Conservation (phyloP, 805 yeast species). For the Metschnikowia lachancei region DNA sequence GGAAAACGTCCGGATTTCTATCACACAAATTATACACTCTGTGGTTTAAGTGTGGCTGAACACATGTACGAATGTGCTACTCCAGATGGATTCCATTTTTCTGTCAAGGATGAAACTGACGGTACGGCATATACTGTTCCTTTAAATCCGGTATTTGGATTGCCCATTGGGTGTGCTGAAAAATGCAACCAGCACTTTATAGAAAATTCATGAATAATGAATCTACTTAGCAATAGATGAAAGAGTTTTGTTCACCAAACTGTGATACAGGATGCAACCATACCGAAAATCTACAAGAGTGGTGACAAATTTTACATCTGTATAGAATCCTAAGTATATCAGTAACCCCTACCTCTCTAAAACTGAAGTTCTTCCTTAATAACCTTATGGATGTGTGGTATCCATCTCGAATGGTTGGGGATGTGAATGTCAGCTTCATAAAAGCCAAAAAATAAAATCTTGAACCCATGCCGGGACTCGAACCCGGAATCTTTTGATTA, state of each 20-base stretch:
- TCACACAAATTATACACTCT: conserved; percentile 81
- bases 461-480: conserved; percentile 23
- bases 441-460: neutral
- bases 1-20: conserved; percentile 77
- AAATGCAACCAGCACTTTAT: conserved; percentile 18
- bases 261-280: too few species aligned
- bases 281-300: too few species aligned
- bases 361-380: too few species aligned
- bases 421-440: neutral
- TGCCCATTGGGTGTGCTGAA: conserved; percentile 47
- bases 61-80: conserved; percentile 22
- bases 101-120: conserved; percentile 6
- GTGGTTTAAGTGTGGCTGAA: conserved; percentile 69
- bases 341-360: too few species aligned
- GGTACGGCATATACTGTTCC: conserved; percentile 14
- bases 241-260: too few species aligned
- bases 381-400: too few species aligned
- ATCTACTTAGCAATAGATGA: too few species aligned
- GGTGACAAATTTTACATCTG: too few species aligned
- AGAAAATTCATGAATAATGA: neutral
- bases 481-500: too few species aligned
- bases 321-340: too few species aligned
- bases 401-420: neutral
- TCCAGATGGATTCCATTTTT: conserved; percentile 5
- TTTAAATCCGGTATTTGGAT: conserved; percentile 40